These are phyloP conservation scores for Galeopsis tetrahit DNA, from an alignment of 257 asterid genomes.

Conservation along the genomic window DNA sequence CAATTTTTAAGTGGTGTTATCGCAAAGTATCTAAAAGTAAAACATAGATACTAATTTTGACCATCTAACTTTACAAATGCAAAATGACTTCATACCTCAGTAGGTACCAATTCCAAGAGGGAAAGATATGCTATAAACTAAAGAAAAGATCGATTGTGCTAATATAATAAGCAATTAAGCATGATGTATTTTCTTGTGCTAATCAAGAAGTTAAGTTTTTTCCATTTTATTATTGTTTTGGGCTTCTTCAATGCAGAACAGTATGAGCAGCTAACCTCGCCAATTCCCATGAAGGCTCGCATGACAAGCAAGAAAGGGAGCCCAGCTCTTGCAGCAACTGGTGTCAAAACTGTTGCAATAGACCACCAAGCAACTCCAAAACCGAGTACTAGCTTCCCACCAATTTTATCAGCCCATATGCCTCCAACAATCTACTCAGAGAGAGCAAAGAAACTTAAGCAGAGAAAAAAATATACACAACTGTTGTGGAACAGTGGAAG, in stretches of 20 bases:
- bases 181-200: background rate
- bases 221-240: constrained; percentile 2
- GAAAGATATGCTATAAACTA: background rate
- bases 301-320: constrained; percentile 86
- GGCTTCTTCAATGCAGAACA: constrained; percentile 24
- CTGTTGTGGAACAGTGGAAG: constrained; percentile 11
- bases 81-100: background rate
- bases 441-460: constrained; percentile 19
- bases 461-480: background rate
- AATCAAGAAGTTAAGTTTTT: background rate
- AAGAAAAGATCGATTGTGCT: background rate
- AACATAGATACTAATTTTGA: background rate
- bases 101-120: constrained; percentile 11
- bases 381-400: constrained; percentile 94
- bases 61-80: background rate
- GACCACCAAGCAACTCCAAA: constrained; percentile 79
- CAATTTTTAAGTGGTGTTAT: constrained; percentile 16
- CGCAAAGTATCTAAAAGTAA: constrained; percentile 7
- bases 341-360: constrained; percentile 88
- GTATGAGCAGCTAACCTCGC: constrained; percentile 74
- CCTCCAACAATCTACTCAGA: constrained; percentile 86
- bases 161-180: constrained; percentile 5
- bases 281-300: constrained; percentile 99
- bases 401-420: constrained; percentile 98
- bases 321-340: constrained; percentile 88